Conservation (phyloP, 306 rosid genomes). For the Citrullus amarus region DNA sequence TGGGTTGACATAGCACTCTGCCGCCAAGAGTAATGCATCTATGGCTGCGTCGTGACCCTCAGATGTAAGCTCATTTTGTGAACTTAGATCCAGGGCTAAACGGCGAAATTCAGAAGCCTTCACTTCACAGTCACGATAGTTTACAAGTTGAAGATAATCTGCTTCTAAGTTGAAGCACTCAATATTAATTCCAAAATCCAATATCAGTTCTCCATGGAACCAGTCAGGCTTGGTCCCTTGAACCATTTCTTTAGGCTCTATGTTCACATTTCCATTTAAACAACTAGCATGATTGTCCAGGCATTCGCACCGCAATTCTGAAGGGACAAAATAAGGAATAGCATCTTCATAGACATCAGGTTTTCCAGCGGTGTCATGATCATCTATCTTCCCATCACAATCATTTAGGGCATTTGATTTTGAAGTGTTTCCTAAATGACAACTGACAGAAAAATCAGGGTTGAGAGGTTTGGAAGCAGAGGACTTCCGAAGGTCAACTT, state of each 20-base stretch:
- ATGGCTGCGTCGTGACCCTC: constrained; percentile 91
- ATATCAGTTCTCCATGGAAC: constrained; percentile 28
- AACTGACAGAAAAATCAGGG: constrained; percentile 32
- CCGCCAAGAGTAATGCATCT: constrained; percentile 85
- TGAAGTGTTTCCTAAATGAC: constrained; percentile 32
- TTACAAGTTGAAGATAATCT: constrained; percentile 75
- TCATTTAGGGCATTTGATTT: constrained; percentile 54
- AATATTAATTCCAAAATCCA: constrained; percentile 44
- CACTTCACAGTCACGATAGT: constrained; percentile 51
- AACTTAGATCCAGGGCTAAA: constrained; percentile 72
- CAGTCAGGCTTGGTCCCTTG: constrained; percentile 24
- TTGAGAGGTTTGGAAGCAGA: constrained; percentile 31
- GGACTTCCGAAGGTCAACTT: constrained; percentile 55
- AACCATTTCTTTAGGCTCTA: constrained; percentile 35
- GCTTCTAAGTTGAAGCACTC: constrained; percentile 64
- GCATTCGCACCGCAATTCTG: constrained; percentile 41
- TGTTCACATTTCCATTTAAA: constrained; percentile 26
- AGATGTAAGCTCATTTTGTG: constrained; percentile 44
- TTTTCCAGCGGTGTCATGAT: constrained; percentile 38
- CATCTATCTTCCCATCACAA: constrained; percentile 47
- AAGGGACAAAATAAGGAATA: constrained; percentile 56
- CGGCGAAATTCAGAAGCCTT: constrained; percentile 82
- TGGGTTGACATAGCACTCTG: constrained; percentile 92
- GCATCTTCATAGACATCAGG: constrained; percentile 49
- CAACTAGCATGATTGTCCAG: constrained; percentile 36